Conservation (phyloP, 2,329 filamentous ascomycete genomes). For the Dothideomycetes sp. region DNA sequence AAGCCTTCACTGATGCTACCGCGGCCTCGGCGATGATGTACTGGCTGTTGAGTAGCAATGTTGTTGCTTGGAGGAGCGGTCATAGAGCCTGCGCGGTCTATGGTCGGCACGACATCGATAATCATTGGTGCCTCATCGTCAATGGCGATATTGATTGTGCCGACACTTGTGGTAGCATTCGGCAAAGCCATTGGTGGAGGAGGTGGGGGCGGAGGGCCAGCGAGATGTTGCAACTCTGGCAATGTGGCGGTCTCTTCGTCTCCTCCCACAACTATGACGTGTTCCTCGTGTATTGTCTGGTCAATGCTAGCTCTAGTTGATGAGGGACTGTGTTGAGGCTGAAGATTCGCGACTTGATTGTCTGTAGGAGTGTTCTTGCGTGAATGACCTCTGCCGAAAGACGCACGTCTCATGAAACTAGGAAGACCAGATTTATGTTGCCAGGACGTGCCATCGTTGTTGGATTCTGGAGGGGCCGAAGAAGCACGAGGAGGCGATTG, state of each 20-base stretch:
- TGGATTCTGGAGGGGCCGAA: slow-evolving; percentile 40
- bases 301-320: slow-evolving; percentile 45
- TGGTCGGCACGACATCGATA: slow-evolving; percentile 18
- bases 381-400: slow-evolving; percentile 29
- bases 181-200: slow-evolving; percentile 25
- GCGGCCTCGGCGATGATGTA: slow-evolving; percentile 43
- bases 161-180: slow-evolving; percentile 17
- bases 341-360: slow-evolving; percentile 12
- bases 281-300: slow-evolving; percentile 39
- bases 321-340: slow-evolving; percentile 23
- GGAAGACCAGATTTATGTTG: slow-evolving; percentile 28
- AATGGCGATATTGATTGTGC: slow-evolving; percentile 38
- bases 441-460: slow-evolving; percentile 17
- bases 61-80: slow-evolving; percentile 24
- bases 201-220: slow-evolving; percentile 38
- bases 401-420: slow-evolving; percentile 28
- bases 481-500: slow-evolving; percentile 32
- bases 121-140: slow-evolving; percentile 28
- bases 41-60: slow-evolving; percentile 26
- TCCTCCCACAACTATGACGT: slow-evolving; percentile 35
- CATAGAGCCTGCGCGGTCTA: slow-evolving; percentile 19
- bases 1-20: slow-evolving; percentile 52
- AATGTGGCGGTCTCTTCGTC: slow-evolving; percentile 28
- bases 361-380: slow-evolving; percentile 38
- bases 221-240: slow-evolving; percentile 53